These are phyloP conservation scores for Salvia rosmarinus DNA, from an alignment of 257 asterid species.

Conservation along the genomic window DNA sequence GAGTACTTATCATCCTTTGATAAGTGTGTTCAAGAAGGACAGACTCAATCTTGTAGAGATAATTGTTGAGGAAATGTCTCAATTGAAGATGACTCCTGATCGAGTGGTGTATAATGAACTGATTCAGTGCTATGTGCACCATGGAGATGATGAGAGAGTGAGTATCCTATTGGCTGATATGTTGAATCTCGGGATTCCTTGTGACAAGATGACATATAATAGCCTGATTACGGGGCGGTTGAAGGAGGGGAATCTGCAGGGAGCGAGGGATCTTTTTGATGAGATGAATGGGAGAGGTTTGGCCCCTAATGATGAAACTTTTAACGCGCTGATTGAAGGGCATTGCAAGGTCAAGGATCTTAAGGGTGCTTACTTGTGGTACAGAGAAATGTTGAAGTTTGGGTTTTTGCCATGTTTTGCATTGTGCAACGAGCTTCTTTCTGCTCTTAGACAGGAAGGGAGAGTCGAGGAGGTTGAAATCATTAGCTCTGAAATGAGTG, in stretches of 20 bases:
- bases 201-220: slow-evolving; percentile 66
- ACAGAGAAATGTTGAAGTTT: slow-evolving; percentile 57
- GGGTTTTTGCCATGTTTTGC: slow-evolving; percentile 53
- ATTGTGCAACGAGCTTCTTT: slow-evolving; percentile 50
- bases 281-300: slow-evolving; percentile 58
- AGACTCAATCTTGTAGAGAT: slow-evolving; percentile 54
- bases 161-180: slow-evolving; percentile 48
- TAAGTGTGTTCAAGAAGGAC: slow-evolving; percentile 48
- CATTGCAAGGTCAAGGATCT: slow-evolving; percentile 63
- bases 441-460: slow-evolving; percentile 62
- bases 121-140: slow-evolving; percentile 54
- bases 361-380: slow-evolving; percentile 66
- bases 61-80: slow-evolving; percentile 59
- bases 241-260: slow-evolving; percentile 50
- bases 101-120: slow-evolving; percentile 63
- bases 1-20: slow-evolving; percentile 40
- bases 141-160: slow-evolving; percentile 56
- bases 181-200: slow-evolving; percentile 53
- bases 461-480: slow-evolving; percentile 51
- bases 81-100: slow-evolving; percentile 54
- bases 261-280: slow-evolving; percentile 53
- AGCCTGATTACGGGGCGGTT: slow-evolving; percentile 65
- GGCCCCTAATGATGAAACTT: slow-evolving; percentile 56
- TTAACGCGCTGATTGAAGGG: slow-evolving; percentile 61
- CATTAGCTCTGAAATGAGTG: slow-evolving; percentile 63